These are phyloP conservation scores for Pseudotsuga menziesii DNA, from an alignment of 75 land plant species.

Conservation along the genomic window DNA sequence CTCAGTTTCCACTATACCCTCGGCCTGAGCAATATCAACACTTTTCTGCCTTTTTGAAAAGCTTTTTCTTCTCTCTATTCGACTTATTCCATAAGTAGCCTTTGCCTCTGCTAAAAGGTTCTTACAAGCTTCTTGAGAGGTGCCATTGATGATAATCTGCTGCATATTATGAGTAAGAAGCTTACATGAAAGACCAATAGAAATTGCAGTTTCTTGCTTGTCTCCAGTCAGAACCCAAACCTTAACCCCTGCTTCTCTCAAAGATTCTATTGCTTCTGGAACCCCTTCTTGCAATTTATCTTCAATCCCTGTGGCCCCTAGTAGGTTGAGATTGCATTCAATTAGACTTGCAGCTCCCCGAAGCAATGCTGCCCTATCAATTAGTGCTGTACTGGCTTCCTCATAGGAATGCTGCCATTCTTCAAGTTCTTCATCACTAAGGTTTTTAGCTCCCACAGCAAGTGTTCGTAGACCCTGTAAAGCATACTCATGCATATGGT, in stretches of 20 bases:
- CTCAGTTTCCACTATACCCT: conserved; percentile 1
- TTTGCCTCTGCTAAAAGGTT: conserved; percentile 50
- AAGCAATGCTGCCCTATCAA: conserved; percentile 50
- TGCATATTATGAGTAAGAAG: conserved; percentile 72
- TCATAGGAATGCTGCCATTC: conserved; percentile 63
- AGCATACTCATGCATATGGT: conserved; percentile 62
- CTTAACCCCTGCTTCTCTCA: conserved; percentile 80
- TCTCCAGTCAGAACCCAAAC: conserved; percentile 94
- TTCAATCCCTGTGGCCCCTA: conserved; percentile 87
- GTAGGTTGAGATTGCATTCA: conserved; percentile 49
- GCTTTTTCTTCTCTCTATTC: conserved; percentile 11
- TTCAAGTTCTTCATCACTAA: conserved; percentile 43
- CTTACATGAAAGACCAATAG: conserved; percentile 78
- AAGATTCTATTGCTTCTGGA: conserved; percentile 85
- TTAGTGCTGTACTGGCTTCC: conserved; percentile 71
- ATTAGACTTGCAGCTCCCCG: conserved; percentile 61
- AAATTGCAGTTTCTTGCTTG: conserved; percentile 90
- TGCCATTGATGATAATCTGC: conserved; percentile 71
- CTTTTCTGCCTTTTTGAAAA: conserved; percentile 14
- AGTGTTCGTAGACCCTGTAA: conserved; percentile 77
- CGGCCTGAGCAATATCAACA: conserved; percentile 17
- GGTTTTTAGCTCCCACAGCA: conserved; percentile 65
- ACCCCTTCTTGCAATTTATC: conserved; percentile 88
- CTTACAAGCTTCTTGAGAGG: conserved; percentile 51
- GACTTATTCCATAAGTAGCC: conserved; percentile 38